Conservation (phyloP, 306 rosid genomes). For the Abrus pulchellus region DNA sequence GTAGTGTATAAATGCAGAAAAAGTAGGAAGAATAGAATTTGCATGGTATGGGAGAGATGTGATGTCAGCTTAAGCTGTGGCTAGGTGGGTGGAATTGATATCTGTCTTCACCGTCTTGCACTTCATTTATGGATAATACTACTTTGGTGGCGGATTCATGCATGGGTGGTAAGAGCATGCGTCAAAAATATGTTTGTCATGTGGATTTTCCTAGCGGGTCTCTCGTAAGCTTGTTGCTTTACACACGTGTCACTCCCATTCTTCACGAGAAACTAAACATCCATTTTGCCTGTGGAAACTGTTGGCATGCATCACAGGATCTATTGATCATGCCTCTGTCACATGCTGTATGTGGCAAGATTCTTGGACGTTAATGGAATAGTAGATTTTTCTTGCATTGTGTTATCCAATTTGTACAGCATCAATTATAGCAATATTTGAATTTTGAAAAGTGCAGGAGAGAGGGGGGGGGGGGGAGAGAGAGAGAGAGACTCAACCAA, state of each 20-base stretch:
- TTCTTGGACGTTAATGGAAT: not conserved
- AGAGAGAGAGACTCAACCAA: not conserved
- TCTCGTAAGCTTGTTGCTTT: not conserved
- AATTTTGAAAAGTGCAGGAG: not conserved
- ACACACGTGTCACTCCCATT: constrained; percentile 1
- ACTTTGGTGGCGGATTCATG: constrained; percentile 42
- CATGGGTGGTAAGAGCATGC: constrained; percentile 9
- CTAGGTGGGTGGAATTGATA: constrained; percentile 33
- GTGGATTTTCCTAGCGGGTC: not conserved
- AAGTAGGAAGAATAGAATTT: not conserved
- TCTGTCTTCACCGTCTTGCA: not conserved
- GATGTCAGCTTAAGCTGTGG: not conserved
- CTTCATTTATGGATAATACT: constrained; percentile 20
- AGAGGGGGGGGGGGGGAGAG: too few species aligned
- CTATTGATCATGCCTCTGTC: not conserved
- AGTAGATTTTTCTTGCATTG: not conserved
- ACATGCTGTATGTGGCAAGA: not conserved
- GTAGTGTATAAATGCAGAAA: constrained; percentile 17
- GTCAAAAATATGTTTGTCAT: not conserved
- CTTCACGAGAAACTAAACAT: not conserved
- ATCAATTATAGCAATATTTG: not conserved
- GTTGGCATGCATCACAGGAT: not conserved
- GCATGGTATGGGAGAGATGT: not conserved
- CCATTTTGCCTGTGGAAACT: not conserved
- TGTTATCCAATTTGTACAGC: not conserved